Base-by-base conservation (phyloP, 495 filamentous ascomycete genomes). In the Penicillium paradoxum region DNA sequence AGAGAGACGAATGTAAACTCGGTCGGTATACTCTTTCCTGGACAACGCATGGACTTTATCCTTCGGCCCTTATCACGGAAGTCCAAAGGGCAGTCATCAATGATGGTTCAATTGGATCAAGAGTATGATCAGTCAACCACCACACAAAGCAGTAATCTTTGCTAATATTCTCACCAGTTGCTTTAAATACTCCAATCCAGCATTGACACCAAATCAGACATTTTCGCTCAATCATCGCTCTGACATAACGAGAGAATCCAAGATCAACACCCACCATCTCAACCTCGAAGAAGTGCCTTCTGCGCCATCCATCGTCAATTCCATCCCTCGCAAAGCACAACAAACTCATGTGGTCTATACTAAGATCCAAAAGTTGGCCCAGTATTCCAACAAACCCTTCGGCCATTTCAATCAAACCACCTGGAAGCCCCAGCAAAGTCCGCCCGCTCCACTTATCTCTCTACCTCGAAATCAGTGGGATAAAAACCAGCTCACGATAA, bases 321-420 rank as follows among this genome's bases (percentile, higher is more conserved):
- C 30, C 8, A 49, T 74, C 0, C 66, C 73, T 2, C 29, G 54
- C 27, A 56, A 53, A 34, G 63, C 73, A 21, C 46, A 72, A 9
- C 63, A 75, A 54, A 74, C 67, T 9, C 62, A 79, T 27, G 62
- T 80, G 4, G 69, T 80, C 11, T 81, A 81, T 54, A 71, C 72
- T 21, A 79, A 76, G 38, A 71, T 70, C 44, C 62, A 76, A 43
- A 77, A 72, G 38, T 59, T 76, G 19, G 55, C 71, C 6, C 62
- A 60, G 33, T 55, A 63, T 32, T 56, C 64, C 44, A 77, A 79
- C 57, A 62, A 64, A 33, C 76, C 76, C 0, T 62, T 64, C 14
- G 75, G 74, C 4, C 76, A 70, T 51, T 74, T 79, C 59, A 79
- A 79, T 43, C 70, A 69, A 27, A 79, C 73, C 1, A 67, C 65